Evolutionary conservation across 1,284 basidiomycete genomes (phyloP).

Genomic region (Sporisorium exsertum): DNA sequence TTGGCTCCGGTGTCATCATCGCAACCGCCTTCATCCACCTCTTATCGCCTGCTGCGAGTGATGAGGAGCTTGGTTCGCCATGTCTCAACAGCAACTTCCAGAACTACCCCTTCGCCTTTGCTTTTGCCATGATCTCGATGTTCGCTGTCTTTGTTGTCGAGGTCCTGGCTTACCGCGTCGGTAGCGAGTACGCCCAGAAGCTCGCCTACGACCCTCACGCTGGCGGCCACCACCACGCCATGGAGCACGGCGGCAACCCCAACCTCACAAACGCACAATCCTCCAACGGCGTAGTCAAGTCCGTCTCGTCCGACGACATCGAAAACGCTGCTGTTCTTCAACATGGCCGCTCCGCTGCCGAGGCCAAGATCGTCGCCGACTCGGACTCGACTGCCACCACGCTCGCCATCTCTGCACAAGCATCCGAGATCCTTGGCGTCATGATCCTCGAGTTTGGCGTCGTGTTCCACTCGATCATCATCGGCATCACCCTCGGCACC

Average conservation of each 20-base stretch:
- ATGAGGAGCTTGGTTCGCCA: constrained; percentile 56
- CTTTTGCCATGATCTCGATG: constrained; percentile 64
- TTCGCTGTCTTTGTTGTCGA: constrained; percentile 65
- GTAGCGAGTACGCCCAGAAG: constrained; percentile 43
- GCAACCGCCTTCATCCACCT: constrained; percentile 77
- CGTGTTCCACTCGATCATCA: constrained; percentile 83
- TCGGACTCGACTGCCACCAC: constrained; percentile 2
- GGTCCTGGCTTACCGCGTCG: constrained; percentile 64
- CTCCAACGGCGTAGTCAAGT: constrained; percentile 7
- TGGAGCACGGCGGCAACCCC: constrained; percentile 47
- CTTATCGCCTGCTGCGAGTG: constrained; percentile 51
- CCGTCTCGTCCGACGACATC: constrained; percentile 12
- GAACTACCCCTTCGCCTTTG: constrained; percentile 61
- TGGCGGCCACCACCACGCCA: constrained; percentile 64
- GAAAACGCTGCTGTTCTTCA: constrained; percentile 13
- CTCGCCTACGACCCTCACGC: constrained; percentile 66
- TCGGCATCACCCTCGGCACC: constrained; percentile 92
- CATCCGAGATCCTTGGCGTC: constrained; percentile 85
- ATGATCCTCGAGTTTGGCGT: constrained; percentile 92
- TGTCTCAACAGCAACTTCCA: constrained; percentile 62
- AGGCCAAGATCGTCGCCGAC: constrained; percentile 30
- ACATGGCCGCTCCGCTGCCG: constrained; percentile 14
- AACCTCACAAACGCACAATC: not conserved
- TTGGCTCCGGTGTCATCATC: constrained; percentile 80
- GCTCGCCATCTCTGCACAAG: constrained; percentile 22